Evolutionary conservation across 148 eudicot genomes (phyloP), one percentile per base, ranked within the genome.

Genomic region (Dysphania ambrosioides): DNA sequence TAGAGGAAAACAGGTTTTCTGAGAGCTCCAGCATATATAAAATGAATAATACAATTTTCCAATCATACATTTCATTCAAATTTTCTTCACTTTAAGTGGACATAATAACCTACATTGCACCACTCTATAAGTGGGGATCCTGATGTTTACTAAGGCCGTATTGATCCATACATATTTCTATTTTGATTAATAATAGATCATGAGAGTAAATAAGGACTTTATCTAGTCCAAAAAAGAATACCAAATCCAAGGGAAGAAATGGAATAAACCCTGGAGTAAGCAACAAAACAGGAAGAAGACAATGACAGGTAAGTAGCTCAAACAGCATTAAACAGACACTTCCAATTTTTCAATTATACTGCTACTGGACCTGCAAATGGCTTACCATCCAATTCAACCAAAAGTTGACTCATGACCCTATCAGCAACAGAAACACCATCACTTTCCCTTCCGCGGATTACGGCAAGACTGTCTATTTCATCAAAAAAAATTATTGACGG

Each of bases 381-480:
- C 30, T 80, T 87, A 95, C 99, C 99, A 78, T 93, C 93, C 79
- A 89, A 82, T 84, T 95, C 97, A 51, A 88, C 88, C 82, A 95
- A 93, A 73, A 95, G 96, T 80, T 92, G 93, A 83, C 93, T 92
- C 87, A 92, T 87, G 79, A 95, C 99, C 70, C 99, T 82, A 81
- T 95, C 99, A 38, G 88, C 85, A 72, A 95, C 99, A 7, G 99
- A 92, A 69, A 90, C 86, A 66, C 97, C 97, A 63, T 95, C 97
- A 77, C 87, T 86, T 82, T 92, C 99, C 77, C 83, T 85, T 69
- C 97, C 97, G 75, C 99, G 99, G 35, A 83, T 88, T 51, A 75
- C 82, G 68, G 97, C 99, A 72, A 95, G 93, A 77, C 97, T 91
- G 85, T 95, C 99, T 71, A 95, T 87, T 82, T 95, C 99, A 83